Conservation (phyloP, 2,329 filamentous ascomycete genomes). For the Balansia obtecta region DNA sequence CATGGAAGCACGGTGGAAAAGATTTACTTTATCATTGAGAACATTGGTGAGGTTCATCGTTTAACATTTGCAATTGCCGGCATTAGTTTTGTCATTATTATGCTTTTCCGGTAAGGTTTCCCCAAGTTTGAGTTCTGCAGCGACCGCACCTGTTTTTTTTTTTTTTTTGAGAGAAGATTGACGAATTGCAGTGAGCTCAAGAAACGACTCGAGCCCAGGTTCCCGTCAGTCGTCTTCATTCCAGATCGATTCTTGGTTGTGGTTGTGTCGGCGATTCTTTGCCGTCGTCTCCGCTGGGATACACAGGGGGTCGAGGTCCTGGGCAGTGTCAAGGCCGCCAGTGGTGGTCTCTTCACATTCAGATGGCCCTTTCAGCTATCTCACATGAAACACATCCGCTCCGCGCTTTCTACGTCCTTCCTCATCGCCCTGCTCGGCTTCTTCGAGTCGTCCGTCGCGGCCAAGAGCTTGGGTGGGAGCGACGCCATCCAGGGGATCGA, state of each 20-base stretch:
- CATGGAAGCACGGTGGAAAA: conserved; percentile 86
- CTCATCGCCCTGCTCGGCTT: conserved; percentile 93
- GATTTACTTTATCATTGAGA: conserved; percentile 61
- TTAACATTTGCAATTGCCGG: conserved; percentile 68
- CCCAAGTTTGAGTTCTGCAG: background rate
- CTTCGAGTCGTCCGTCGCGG: conserved; percentile 93
- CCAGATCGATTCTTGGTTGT: conserved; percentile 89
- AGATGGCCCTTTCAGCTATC: conserved; percentile 71
- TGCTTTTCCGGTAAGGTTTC: conserved; percentile 62
- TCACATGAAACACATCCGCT: conserved; percentile 70
- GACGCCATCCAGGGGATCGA: conserved; percentile 67
- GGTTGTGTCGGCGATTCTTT: conserved; percentile 67
- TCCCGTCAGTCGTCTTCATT: conserved; percentile 71
- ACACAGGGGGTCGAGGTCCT: conserved; percentile 69
- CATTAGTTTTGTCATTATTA: conserved; percentile 74
- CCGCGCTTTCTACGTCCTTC: conserved; percentile 82
- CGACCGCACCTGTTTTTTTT: background rate
- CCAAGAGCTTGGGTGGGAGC: conserved; percentile 68
- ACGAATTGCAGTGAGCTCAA: conserved; percentile 56
- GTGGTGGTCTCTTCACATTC: conserved; percentile 63
- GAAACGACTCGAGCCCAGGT: conserved; percentile 64
- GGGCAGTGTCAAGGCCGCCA: conserved; percentile 63
- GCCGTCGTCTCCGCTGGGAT: conserved; percentile 69
- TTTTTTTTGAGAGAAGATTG: conserved; percentile 2
- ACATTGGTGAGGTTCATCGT: conserved; percentile 53